Evolutionary conservation across 2,329 filamentous ascomycete species (phyloP), one percentile per base, ranked within the genome.

Genomic region (Fusarium phyllophilum): DNA sequence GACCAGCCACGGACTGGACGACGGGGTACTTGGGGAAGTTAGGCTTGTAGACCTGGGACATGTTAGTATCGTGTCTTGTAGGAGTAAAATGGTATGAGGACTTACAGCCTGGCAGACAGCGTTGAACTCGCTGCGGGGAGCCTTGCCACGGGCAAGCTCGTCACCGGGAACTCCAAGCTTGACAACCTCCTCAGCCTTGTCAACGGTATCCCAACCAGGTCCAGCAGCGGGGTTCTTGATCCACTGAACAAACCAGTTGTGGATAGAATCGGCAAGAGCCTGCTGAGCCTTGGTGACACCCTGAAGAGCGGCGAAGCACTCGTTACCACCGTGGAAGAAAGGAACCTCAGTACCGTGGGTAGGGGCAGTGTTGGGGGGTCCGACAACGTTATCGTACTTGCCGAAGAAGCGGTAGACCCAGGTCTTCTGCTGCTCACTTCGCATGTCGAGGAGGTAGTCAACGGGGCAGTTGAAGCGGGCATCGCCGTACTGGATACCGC

Each of bases 281-380:
- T 85, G 84, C 58, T 85, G 77, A 1, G 76, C 82, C 0, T 74
- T 72, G 6, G 83, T 85, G 18, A 85, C 83, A 12, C 72, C 75
- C 4, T 62, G 46, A 1, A 82, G 72, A 1, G 73, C 68, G 18
- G 76, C 73, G 61, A 85, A 85, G 67, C 81, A 84, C 67, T 84
- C 83, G 38, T 85, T 85, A 12, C 84, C 84, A 22, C 84, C 84
- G 42, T 84, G 80, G 77, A 85, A 85, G 77, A 85, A 85, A n/a
- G 84, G 82, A 1, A 85, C 82, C 66, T 85, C 76, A 9, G 76
- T 78, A 2, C 76, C 76, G 58, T 78, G 76, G 6, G 76, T 78
- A 7, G 76, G 76, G 3, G 76, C 76, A 13, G 76, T 78, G 48
- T 64, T 67, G 14, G 76, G 58, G 13, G 57, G 52, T 8, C 82